Percentiles rank a stretch among this genome's conserved stretches.
These are phyloP conservation scores for Smallanthus sonchifolius DNA, from an alignment of 129 eudicot species.

Conservation along the genomic window DNA sequence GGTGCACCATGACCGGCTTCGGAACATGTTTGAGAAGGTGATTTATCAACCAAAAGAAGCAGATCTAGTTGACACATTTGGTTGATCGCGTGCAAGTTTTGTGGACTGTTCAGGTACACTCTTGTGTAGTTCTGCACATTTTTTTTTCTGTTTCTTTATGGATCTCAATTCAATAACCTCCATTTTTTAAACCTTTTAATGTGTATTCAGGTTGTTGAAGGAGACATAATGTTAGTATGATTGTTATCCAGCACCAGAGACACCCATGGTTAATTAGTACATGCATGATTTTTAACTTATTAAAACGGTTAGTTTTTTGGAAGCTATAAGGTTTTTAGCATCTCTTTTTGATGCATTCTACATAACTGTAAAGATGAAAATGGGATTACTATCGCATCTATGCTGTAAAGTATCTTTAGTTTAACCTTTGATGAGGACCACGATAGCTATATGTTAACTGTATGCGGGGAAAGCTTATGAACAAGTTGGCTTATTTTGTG, in stretches of 20 bases:
- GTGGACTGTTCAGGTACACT: conserved; percentile 7
- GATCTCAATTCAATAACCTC: not conserved
- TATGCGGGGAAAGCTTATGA: not conserved
- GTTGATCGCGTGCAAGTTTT: not conserved
- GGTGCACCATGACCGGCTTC: conserved; percentile 37
- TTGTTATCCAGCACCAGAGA: conserved; percentile 8
- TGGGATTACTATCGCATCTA: not conserved
- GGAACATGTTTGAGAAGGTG: conserved; percentile 48
- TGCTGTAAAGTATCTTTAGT: not conserved
- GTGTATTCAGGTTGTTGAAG: conserved; percentile 22
- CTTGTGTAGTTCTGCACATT: not conserved
- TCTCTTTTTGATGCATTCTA: not conserved
- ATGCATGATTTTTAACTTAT: conserved; percentile 1
- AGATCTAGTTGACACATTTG: conserved; percentile 32
- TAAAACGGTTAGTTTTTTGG: not conserved
- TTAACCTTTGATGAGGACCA: not conserved
- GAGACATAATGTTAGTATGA: conserved; percentile 26
- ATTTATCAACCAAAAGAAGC: conserved; percentile 57
- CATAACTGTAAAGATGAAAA: conserved; percentile 10
- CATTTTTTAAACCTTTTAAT: not conserved
- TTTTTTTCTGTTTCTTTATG: not conserved
- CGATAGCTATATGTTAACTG: not conserved
- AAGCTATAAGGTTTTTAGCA: not conserved
- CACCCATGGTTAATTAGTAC: not conserved
- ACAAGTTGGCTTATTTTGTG: not conserved